Base-by-base conservation (phyloP, 1,284 basidiomycete genomes). In the Ceratobasidium sp. region DNA sequence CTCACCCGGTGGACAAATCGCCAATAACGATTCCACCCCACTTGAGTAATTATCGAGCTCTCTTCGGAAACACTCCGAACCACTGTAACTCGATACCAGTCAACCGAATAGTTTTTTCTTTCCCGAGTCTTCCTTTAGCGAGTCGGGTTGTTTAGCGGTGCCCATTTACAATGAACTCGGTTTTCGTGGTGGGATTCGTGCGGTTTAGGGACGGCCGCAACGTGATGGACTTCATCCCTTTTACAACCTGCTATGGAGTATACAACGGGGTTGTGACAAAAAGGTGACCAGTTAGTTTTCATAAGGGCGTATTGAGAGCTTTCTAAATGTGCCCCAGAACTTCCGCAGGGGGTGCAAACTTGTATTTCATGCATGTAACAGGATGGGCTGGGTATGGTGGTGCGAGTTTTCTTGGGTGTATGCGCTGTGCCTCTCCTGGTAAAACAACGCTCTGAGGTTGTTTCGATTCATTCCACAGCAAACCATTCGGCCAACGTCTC, bases 121-220 rank as follows among this genome's bases (percentile, higher is more conserved):
- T 16, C 23, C 50, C 68, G 68, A 35, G 12, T 70, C 59, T 27
- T 12, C 33, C 68, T 33, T 59, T 70, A 70, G 54, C 68, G 54
- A 70, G 54, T 70, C 65, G 65, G 65, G n/a, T 67, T 46, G n/a
- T 23, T 6, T 67, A 23, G 46, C 65, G 65, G n/a, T 90, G 75
- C 88, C 90, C 77, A 84, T 90, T 0, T 87, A 90, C 81, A 89
- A 14, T 14, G n/a, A n/a, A 14, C 14, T 50, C 48, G 4, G 48
- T 14, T 14, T n/a, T 50, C n/a, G 48, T 50, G 48, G 3, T 75
- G 89, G 88, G 0, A 30, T 23, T 71, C 69, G n/a, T n/a, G n/a
- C 89, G 12, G 88, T 89, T 0, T 90, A 88, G 88, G 88, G 89
- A n/a, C 90, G 89, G 89, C 89, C 89, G 0, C 87, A 84, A 73